Evolutionary conservation across 2,329 filamentous ascomycete genomes (phyloP), one percentile per base, ranked within the genome.

Genomic region (Alternaria triticina): DNA sequence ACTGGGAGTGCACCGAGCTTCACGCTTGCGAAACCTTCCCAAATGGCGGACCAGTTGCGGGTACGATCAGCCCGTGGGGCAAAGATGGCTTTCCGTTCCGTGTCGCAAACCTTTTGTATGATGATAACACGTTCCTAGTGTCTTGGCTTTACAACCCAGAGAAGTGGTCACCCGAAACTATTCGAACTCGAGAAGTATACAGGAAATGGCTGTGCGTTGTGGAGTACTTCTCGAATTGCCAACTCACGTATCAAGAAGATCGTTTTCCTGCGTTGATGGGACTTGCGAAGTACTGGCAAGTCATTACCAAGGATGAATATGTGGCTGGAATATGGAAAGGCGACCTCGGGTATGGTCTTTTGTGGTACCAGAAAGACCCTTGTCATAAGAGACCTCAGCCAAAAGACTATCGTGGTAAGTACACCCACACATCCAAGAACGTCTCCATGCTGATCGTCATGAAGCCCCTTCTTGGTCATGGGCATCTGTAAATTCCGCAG

Each of bases 301-400:
- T 10, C 36, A 40, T 5, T 17, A 40, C n/a, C 9, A 3, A 40
- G 4, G 36, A 40, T 17, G 15, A 40, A 0, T 40, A 40, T 40
- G 15, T 40, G 36, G 36, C 36, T 11, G 36, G 36, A 3, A 17
- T 3, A 10, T 40, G 36, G 36, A 11, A 2, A 40, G 15, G 9
- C 1, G 36, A 40, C 15, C 15, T 40, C 6, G 0, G 17, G 1
- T 17, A 40, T 2, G n/a, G 36, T 40, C 36, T 40, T 40, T 9
- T 40, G n/a, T 40, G 36, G 36, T 40, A 17, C 36, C 36, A 40
- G 36, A 3, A 40, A 0, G 10, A 3, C 0, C n/a, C 36, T 10
- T 0, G 4, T 3, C 15, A 3, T 5, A 2, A 11, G 5, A 17
- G 11, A 17, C 36, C 8, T 17, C n/a, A 3, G 9, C 3, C n/a